These are phyloP conservation scores for Aegilops bicornis DNA, from an alignment of 176 grass and related monocot species.

Conservation along the genomic window DNA sequence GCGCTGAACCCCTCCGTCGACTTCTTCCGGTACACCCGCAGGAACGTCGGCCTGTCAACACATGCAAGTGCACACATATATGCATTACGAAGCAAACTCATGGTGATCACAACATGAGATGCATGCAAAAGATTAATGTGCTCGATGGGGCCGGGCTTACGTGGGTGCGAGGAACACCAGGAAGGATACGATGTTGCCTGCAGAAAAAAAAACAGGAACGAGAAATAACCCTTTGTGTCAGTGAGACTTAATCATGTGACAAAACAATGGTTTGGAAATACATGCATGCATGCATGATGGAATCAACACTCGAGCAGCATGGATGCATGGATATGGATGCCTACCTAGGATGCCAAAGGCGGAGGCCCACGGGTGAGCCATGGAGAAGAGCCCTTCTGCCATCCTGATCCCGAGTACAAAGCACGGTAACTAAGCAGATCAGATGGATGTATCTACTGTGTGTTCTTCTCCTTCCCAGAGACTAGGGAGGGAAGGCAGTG, in stretches of 20 bases:
- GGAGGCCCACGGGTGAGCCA: constrained; percentile 62
- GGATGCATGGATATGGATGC: neutral
- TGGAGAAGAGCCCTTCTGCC: constrained; percentile 59
- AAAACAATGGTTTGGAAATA: neutral
- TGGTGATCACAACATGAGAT: neutral
- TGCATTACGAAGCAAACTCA: neutral
- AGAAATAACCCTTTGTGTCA: neutral
- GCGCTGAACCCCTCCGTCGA: constrained; percentile 85
- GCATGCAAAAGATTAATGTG: neutral
- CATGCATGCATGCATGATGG: neutral
- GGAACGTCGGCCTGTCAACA: constrained; percentile 61
- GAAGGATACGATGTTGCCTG: constrained; percentile 89
- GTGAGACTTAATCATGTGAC: neutral
- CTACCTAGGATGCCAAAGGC: constrained; percentile 79
- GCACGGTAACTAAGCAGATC: neutral
- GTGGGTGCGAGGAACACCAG: constrained; percentile 83
- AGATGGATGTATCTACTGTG: neutral
- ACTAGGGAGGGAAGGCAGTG: neutral
- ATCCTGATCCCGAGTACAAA: neutral
- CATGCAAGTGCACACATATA: neutral
- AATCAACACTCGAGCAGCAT: neutral
- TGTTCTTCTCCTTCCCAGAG: constrained; percentile 27
- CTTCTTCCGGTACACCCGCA: constrained; percentile 59
- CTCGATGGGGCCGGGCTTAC: constrained; percentile 29
- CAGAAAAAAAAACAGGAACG: neutral